Evolutionary conservation across 2,329 filamentous ascomycete species (phyloP).

Genomic region (Neurospora crassa): DNA sequence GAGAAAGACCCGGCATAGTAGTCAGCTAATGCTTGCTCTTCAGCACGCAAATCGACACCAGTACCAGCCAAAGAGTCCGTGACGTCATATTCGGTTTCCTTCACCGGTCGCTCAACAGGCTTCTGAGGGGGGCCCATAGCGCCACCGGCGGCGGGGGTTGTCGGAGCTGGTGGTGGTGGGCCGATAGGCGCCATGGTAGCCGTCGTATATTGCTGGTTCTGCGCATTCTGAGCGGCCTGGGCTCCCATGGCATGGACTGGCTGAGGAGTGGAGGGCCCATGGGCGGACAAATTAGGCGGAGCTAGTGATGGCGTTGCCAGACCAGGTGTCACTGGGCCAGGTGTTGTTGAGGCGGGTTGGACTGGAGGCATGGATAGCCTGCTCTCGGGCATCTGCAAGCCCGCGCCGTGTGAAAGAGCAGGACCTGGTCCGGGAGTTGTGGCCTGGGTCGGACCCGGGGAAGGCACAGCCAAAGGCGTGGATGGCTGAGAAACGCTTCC

Average conservation of each 20-base stretch:
- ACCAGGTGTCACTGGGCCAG: neutral
- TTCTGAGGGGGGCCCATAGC: conserved; percentile 52
- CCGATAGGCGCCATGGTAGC: conserved; percentile 18
- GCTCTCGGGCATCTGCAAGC: conserved; percentile 11
- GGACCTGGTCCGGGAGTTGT: conserved; percentile 5
- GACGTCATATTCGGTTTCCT: conserved; percentile 59
- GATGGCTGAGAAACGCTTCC: conserved; percentile 9
- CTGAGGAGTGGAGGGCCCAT: neutral
- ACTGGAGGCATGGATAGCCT: conserved; percentile 10
- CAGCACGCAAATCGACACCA: conserved; percentile 77
- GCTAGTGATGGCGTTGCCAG: neutral
- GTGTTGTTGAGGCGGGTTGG: conserved; percentile 6
- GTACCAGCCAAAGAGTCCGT: conserved; percentile 78
- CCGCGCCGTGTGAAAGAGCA: conserved; percentile 1
- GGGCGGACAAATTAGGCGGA: neutral
- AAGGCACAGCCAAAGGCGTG: conserved; percentile 5
- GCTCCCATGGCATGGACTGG: neutral
- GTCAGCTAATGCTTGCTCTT: conserved; percentile 71
- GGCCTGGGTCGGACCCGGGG: conserved; percentile 5
- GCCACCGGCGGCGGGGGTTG: conserved; percentile 20
- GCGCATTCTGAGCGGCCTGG: conserved; percentile 6
- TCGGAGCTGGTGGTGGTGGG: conserved; percentile 10
- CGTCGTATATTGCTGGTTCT: conserved; percentile 18
- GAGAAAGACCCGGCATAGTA: conserved; percentile 42
- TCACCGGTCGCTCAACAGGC: conserved; percentile 52